A percentile compares a stretch with the other conserved stretches of the same genome.
These are phyloP conservation scores for Colletotrichum magnum DNA, from an alignment of 2,329 filamentous ascomycete genomes.

Conservation along the genomic window DNA sequence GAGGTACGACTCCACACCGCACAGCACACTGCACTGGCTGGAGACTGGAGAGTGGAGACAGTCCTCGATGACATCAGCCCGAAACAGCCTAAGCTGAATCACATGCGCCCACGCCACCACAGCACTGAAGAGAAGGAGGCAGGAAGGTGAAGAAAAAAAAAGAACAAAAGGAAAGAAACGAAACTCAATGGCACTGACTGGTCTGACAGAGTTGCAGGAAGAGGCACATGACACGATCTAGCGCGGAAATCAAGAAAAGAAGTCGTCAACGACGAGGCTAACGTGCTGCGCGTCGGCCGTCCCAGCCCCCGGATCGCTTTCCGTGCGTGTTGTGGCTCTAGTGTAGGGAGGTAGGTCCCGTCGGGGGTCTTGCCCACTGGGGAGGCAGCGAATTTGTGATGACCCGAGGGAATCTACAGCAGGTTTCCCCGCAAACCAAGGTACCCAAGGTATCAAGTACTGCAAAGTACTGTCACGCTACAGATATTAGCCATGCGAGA, in stretches of 20 bases:
- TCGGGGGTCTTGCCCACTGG: too few relatives aligned
- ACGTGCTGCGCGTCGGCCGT: neutral
- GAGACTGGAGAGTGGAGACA: neutral
- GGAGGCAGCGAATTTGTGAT: too few relatives aligned
- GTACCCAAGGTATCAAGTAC: too few relatives aligned
- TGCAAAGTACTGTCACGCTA: too few relatives aligned
- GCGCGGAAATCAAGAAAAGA: conserved; percentile 13
- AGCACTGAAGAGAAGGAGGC: conserved; percentile 1
- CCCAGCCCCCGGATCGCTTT: neutral
- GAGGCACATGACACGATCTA: conserved; percentile 33
- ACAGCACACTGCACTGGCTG: conserved; percentile 4
- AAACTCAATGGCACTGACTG: conserved; percentile 21
- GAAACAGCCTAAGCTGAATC: conserved; percentile 31
- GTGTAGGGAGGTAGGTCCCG: too few relatives aligned
- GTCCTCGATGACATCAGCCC: conserved; percentile 39
- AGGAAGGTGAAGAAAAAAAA: neutral
- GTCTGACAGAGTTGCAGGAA: conserved; percentile 2
- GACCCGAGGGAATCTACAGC: too few relatives aligned
- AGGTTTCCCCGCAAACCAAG: too few relatives aligned
- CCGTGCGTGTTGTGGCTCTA: neutral
- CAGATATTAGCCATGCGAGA: too few relatives aligned
- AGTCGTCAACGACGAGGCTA: conserved; percentile 12
- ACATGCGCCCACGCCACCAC: conserved; percentile 28
- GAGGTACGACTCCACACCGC: conserved; percentile 32
- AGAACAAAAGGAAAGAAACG: neutral